Evolutionary conservation across 169 alveolate species (phyloP), one percentile per base, ranked within the genome.

Genomic region (Plasmodium adleri): DNA sequence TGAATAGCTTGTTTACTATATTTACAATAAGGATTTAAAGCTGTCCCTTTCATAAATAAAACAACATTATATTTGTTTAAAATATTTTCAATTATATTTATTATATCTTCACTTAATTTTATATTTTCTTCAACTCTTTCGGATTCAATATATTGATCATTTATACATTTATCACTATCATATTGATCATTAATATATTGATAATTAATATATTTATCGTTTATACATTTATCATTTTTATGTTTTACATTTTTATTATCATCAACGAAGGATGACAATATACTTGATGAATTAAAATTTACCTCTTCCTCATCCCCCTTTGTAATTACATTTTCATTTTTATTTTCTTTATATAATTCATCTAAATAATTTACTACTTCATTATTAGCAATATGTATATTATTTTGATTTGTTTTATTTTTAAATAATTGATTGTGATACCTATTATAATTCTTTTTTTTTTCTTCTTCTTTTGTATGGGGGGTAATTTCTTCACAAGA

Each of bases 41-140:
- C 95, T 26, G 94, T 94, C 2, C 97, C 97, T 90, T 95, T 95
- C 94, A 95, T 95, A 89, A 95, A 95, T 1, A 95, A 54, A 68
- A 94, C 75, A 24, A 95, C 75, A 9, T 88, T 93, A 63, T 94
- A 72, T 54, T 89, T 91, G 52, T 88, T 72, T 24, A 94, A 54
- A 70, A 94, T 75, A 17, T 92, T 47, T 56, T 92, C 91, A 73
- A 86, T 86, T 52, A 72, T 49, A 45, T 86, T 49, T 28, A 72
- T 39, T 39, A 39, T 56, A 8, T 86, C 88, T 72, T 86, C 76
- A 60, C 43, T 71, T 72, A 86, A 56, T 64, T 72, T 39, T 39
- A 39, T 39, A 39, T 39, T 39, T 5, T 39, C 47, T 39, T 39
- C 47, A 5, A 39, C 88, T 22, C 1, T 67, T 64, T 63, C 17